Evolutionary conservation across 177 flowering plant genomes (phyloP), one percentile per base, ranked within the genome.

Genomic region (Vitis hybrid): DNA sequence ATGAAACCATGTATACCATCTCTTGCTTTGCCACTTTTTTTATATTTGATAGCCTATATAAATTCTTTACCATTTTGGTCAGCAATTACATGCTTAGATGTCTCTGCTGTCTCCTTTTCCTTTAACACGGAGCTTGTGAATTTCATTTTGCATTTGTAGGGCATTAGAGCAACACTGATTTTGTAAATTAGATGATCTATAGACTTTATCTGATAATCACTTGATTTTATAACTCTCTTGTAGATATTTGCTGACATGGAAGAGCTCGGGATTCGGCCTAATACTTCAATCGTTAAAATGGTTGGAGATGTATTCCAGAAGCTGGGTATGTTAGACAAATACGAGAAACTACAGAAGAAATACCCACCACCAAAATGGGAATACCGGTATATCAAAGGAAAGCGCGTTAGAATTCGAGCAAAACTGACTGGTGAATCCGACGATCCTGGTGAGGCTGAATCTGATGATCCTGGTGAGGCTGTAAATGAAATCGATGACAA

Each of bases 181-280:
- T 40, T 40, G 8, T 40, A 40, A 40, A 40, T 40, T 5, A 40
- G 45, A 40, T 40, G 45, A 40, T 40, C 45, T 40, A 0, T 26
- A 40, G 45, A 40, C 1, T 40, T 40, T 0, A 40, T 40, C 8
- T 7, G 45, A 40, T 40, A 40, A 7, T 40, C 45, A 40, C 45
- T 40, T 40, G 45, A 40, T 40, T 40, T 40, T 40, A 40, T 40
- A 5, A 40, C 56, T 48, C 48, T 60, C 32, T 52, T 78, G 77
- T 59, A 94, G 98, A 62, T 87, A 65, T 94, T 94, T 84, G 98
- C 97, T 18, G 97, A 94, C 79, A 92, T 94, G 98, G 98, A 94
- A 78, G 98, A 94, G 85, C 94, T 94, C 10, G 90, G 90, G 8
- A 75, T 92, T 13, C 79, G 76, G 56, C 97, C 98, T 52, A 86